phyloP scores from a whole-genome alignment of 371 early-diverging fungal species.

The Rhizomucor pusillus region DNA sequence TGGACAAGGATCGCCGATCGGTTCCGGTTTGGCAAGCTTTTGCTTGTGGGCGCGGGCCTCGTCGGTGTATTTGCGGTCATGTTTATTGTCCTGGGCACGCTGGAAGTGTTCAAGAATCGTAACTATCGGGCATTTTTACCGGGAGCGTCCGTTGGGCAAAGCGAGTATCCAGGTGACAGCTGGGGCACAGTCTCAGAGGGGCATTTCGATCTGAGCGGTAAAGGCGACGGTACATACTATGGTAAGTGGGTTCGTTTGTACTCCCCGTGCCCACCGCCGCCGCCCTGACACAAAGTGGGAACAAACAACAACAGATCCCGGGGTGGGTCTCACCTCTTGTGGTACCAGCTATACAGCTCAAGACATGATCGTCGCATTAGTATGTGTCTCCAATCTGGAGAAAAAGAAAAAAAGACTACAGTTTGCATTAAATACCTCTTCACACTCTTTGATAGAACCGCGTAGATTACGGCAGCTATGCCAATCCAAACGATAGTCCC shows the following conservation, averaged over 20 bases:
- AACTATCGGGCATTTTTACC: constrained; percentile 19
- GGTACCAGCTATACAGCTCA: constrained; percentile 36
- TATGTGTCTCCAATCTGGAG: no score
- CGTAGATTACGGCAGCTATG: constrained; percentile 37
- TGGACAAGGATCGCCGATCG: constrained; percentile 34
- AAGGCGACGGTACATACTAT: constrained; percentile 50
- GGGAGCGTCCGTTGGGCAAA: constrained; percentile 32
- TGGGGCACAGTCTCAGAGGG: constrained; percentile 31
- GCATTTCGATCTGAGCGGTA: constrained; percentile 31
- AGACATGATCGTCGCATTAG: constrained; percentile 41
- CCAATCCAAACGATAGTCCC: constrained; percentile 41
- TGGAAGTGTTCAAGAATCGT: constrained; percentile 33
- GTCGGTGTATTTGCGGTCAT: constrained; percentile 25
- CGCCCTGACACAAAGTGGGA: background rate
- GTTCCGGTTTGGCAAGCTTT: constrained; percentile 29
- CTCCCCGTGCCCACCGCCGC: background rate
- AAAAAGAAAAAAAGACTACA: background rate
- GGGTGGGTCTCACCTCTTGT: constrained; percentile 40
- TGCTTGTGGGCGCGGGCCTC: constrained; percentile 22
- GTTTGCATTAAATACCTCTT: background rate
- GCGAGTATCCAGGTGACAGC: constrained; percentile 37
- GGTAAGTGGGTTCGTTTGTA: constrained; percentile 26
- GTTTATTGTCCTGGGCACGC: constrained; percentile 32
- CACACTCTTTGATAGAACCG: constrained; percentile 21
- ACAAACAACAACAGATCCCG: constrained; percentile 31